phyloP scores from a whole-genome alignment of 225 moss, liverwort and hornwort genomes.

The Asterella californica region DNA sequence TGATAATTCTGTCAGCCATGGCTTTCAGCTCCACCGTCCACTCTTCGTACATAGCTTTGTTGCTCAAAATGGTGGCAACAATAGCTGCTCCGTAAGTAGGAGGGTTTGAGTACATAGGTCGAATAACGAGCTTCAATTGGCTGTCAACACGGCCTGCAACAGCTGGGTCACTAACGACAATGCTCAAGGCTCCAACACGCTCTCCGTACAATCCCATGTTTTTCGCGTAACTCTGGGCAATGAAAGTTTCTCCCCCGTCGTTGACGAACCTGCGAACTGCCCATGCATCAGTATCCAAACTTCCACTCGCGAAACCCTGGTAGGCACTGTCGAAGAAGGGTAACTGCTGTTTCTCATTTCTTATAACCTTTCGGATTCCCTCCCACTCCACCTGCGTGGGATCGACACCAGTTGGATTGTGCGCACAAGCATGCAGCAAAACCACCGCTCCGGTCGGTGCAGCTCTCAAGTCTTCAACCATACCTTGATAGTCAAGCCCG shows the following conservation, averaged over 20 bases:
- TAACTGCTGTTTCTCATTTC: slow-evolving; percentile 61
- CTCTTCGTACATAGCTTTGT: slow-evolving; percentile 65
- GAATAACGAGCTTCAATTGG: slow-evolving; percentile 87
- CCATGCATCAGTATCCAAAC: slow-evolving; percentile 76
- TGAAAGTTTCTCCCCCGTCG: slow-evolving; percentile 79
- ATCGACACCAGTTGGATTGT: slow-evolving; percentile 96
- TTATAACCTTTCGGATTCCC: slow-evolving; percentile 68
- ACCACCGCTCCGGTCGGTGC: slow-evolving; percentile 78
- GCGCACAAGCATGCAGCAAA: slow-evolving; percentile 91
- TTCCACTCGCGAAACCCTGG: slow-evolving; percentile 98
- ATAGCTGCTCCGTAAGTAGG: slow-evolving; percentile 78
- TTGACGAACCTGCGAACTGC: slow-evolving; percentile 78
- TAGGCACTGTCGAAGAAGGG: slow-evolving; percentile 98
- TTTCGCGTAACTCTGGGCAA: slow-evolving; percentile 91
- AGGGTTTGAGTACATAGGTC: slow-evolving; percentile 96
- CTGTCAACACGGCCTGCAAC: slow-evolving; percentile 83
- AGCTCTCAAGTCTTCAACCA: slow-evolving; percentile 78
- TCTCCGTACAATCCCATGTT: slow-evolving; percentile 98
- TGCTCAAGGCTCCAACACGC: slow-evolving; percentile 83
- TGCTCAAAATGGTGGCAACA: slow-evolving; percentile 60
- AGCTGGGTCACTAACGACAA: slow-evolving; percentile 54
- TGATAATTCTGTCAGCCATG: slow-evolving; percentile 94
- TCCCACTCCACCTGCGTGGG: slow-evolving; percentile 91
- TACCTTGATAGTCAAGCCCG: slow-evolving; percentile 79
- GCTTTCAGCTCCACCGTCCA: slow-evolving; percentile 95